Conservation (phyloP, 2,329 filamentous ascomycete genomes). For the Fusarium pilosicola region DNA sequence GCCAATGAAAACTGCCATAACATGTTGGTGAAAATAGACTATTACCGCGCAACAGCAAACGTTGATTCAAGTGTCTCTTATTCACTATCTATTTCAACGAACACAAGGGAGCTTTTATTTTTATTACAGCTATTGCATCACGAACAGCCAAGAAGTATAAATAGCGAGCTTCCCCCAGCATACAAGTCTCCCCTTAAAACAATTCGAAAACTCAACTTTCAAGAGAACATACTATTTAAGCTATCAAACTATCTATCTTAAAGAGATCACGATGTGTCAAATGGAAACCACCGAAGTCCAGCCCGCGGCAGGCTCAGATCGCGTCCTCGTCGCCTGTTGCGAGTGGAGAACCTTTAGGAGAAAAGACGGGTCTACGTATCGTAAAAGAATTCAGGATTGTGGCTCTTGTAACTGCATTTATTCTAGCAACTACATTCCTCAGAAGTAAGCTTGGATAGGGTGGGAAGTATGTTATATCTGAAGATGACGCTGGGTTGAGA, state of each 20-base stretch:
- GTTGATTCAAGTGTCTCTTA: background rate
- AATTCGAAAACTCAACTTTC: fast-evolving
- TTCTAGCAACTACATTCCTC: background rate
- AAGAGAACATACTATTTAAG: too few species aligned
- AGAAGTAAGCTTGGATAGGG: background rate
- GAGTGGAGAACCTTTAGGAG: background rate
- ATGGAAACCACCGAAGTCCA: background rate
- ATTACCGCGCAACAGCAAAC: background rate
- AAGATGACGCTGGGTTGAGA: fast-evolving
- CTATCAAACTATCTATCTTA: fast-evolving
- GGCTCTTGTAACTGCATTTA: background rate
- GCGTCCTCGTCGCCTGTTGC: background rate
- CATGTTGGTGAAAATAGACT: too few species aligned
- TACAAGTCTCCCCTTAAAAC: too few species aligned
- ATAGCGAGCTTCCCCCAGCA: too few species aligned
- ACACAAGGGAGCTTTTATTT: too few species aligned
- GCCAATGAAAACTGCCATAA: background rate
- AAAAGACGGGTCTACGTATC: background rate
- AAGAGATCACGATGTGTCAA: background rate
- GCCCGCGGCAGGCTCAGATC: background rate
- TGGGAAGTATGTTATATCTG: fast-evolving
- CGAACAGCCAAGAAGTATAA: background rate
- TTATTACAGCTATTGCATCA: background rate
- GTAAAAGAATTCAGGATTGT: background rate
- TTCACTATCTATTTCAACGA: too few species aligned